Base-by-base conservation (phyloP, 805 yeast species). In the Suhomyces sp. region DNA sequence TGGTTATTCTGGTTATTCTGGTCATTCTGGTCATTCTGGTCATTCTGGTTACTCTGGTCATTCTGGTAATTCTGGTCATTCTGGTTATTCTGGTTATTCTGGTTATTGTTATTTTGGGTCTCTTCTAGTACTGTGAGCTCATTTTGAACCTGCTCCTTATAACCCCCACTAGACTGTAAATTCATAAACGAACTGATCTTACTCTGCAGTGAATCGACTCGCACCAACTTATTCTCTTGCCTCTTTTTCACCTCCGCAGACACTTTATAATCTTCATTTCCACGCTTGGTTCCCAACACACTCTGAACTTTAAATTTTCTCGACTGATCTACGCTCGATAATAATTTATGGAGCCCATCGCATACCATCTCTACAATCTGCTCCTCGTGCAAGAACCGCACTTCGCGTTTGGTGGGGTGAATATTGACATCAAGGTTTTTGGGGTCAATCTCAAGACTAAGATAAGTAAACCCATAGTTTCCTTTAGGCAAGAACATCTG, bases 331-430 rank as follows among this genome's bases (percentile, higher is more conserved):
- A 83, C 75, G 3, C 72, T 71, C 1, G 81, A 69, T 25, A 94
- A 72, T 2, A 71, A 63, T 3, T 66, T 71, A 50, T 83, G 85
- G 1, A 91, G 62, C 4, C 66, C 59, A 0, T 67, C 65, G 29
- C 85, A 75, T 2, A 92, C 75, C 33, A 62, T 59, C 39, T 85
- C 90, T 9, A 89, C 79, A 19, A 94, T 90, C 62, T 92, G 97
- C 44, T 87, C 94, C 60, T 94, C 97, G 64, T 83, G 68, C 33
- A 94, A 70, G 63, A 94, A 91, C 43, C 96, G 67, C 2, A 94
- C 97, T 60, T 93, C 97, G 53, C 93, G 78, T 60, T 94, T 94
- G 0, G 98, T 93, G 0, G 99, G 99, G 63, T 94, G 99, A 12
- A 94, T 85, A 64, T 94, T 94, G 13, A 94, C 98, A 65, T 94